Base-by-base conservation (phyloP, 768 basidiomycete species). In the Boletus pseudopeckii region DNA sequence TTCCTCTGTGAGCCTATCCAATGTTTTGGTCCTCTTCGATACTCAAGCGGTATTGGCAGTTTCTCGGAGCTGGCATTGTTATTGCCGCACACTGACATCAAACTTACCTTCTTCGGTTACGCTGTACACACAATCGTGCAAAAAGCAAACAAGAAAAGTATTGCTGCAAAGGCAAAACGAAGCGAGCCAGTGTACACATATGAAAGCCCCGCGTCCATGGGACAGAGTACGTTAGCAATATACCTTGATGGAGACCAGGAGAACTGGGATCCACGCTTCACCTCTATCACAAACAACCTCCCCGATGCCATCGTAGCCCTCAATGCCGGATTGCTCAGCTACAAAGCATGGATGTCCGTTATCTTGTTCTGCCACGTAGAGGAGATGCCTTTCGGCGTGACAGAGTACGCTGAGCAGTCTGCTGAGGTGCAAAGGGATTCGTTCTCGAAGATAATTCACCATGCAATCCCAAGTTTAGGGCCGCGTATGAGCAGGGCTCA, bases 21-120 rank as follows among this genome's bases (percentile, higher is more conserved):
- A 15, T 41, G 26, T 26, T 8, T 33, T 9, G 2, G 3, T 34
- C 14, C 10, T 22, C 30, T 34, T 49, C 39, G 15, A 18, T 17
- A 24, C 47, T 48, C 47, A 53, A 20, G 53, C 11, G n/a, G 22
- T 22, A 15, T 45, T 37, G 28, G 30, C 48, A 77, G 79, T 33
- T 79, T 77, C 57, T 72, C 74, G 14, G 78, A 80, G 56, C 60
- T 80, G 36, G 79, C 76, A 5, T 61, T 80, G 22, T 62, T 78
- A 36, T 60, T 77, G 17, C 77, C 76, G 17, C 61, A 78, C 56
- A 76, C 75, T 18, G 76, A 79, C 55, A 66, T 78, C 53, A 72
- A 72, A 52, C 64, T 80, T 17, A 68, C 71, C 36, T 61, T 80
- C 51, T 74, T 77, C 47, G 76, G 78, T 51, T 50, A 55, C 22